Evolutionary conservation across 306 rosid genomes (phyloP), one percentile per base, ranked within the genome.

Genomic region (Nissolia schottii): DNA sequence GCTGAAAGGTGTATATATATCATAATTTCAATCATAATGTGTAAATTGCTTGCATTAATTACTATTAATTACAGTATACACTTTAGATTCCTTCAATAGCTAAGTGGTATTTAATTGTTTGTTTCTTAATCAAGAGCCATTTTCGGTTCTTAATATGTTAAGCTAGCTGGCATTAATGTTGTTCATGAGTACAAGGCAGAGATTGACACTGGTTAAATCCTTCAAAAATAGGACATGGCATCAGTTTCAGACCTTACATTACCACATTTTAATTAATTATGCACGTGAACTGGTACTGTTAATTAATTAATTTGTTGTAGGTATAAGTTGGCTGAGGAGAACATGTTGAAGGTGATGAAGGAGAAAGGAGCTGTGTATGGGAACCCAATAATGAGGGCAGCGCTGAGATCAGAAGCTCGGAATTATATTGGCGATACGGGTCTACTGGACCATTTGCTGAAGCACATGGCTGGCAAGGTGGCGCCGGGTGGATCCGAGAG

Each of bases 391-490:
- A 69, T 85, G 34, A 86, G 99, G 79, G 89, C 86, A 45, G 83
- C 85, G 8, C 78, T 94, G 70, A 89, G 99, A 76, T 35, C 74
- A 6, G 99, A 91, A 71, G 97, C 99, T 14, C 63, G 97, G 54
- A 91, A 84, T 82, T 61, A 86, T 50, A 91, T 94, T 43, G 96
- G 99, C 4, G 99, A 94, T 46, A 94, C 99, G 0, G 99, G 99
- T 38, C 46, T 94, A 67, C 84, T 94, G 0, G 99, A 91, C 76
- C 99, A 94, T 81, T 80, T 94, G 81, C 83, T 94, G 27, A 94
- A 91, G 83, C 96, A 94, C 75, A 94, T 94, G 95, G 93, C 97
- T 4, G 99, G 92, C 22, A 91, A 85, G 79, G 88, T 91, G 66
- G 96, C 91, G 16, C 97, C 99, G 0, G 97, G 95, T 2, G 99